phyloP scores from a whole-genome alignment of 495 filamentous ascomycete species.

The Astrothelium macrocarpum region DNA sequence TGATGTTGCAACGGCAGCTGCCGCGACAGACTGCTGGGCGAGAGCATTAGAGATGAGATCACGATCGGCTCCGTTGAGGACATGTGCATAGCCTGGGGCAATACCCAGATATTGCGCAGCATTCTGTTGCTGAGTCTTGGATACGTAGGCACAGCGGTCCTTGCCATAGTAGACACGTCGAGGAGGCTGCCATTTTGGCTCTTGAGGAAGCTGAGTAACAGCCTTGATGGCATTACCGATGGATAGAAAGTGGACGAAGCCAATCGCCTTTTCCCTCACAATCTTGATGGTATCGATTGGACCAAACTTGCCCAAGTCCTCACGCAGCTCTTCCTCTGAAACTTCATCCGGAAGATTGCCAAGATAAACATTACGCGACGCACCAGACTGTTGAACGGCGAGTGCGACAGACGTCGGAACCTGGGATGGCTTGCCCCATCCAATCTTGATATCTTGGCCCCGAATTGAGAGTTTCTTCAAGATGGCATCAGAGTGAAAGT shows the following conservation, averaged over 20 bases:
- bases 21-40: constrained; percentile 94
- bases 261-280: constrained; percentile 95
- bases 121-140: constrained; percentile 99
- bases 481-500: constrained; percentile 98
- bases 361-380: constrained; percentile 96
- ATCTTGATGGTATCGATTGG: constrained; percentile 96
- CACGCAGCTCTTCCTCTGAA: constrained; percentile 81
- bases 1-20: constrained; percentile 90
- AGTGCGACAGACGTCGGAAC: constrained; percentile 94
- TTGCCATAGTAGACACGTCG: constrained; percentile 97
- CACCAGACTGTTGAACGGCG: constrained; percentile 93
- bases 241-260: constrained; percentile 94
- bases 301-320: constrained; percentile 94
- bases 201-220: constrained; percentile 92
- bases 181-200: constrained; percentile 91
- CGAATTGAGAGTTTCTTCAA: constrained; percentile 97
- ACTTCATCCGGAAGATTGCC: constrained; percentile 88
- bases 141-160: constrained; percentile 95
- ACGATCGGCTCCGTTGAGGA: constrained; percentile 88
- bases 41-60: constrained; percentile 93
- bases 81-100: constrained; percentile 92
- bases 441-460: constrained; percentile 98
- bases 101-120: constrained; percentile 97
- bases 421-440: constrained; percentile 97
- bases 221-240: constrained; percentile 98